A percentile compares a stretch with the other conserved stretches of the same genome.
These are phyloP conservation scores for Teratosphaeriaceae sp. DNA, from an alignment of 2,329 filamentous ascomycete species.

Conservation along the genomic window DNA sequence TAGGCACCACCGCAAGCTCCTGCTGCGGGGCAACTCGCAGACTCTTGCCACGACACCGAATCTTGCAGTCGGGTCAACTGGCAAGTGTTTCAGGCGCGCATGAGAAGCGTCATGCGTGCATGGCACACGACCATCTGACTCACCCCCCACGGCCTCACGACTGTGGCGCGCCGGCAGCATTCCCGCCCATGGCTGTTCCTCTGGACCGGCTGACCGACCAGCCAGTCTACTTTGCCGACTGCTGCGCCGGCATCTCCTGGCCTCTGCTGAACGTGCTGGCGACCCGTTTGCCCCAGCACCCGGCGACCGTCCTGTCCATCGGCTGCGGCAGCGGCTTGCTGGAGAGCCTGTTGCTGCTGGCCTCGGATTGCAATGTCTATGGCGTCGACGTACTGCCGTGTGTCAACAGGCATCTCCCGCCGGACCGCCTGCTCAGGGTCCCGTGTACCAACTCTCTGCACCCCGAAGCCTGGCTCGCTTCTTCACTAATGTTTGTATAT, in stretches of 20 bases:
- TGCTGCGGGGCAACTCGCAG: neutral
- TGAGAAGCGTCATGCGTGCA: no score
- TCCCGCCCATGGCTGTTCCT: conserved; percentile 4
- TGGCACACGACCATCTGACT: conserved; percentile 15
- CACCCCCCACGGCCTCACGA: conserved; percentile 5
- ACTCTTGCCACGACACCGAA: no score
- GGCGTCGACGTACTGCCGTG: conserved; percentile 45
- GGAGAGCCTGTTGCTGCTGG: conserved; percentile 38
- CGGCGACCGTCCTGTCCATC: conserved; percentile 29
- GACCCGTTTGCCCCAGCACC: conserved; percentile 12
- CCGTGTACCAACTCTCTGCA: conserved; percentile 39
- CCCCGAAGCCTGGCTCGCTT: conserved; percentile 35
- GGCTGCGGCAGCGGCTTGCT: conserved; percentile 48
- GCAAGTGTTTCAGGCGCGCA: conserved; percentile 8
- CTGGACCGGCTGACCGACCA: conserved; percentile 10
- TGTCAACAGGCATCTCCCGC: conserved; percentile 40
- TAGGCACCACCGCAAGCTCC: neutral
- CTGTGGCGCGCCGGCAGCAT: neutral
- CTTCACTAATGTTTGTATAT: conserved; percentile 49
- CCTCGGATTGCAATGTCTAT: conserved; percentile 31
- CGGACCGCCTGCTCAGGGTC: conserved; percentile 37
- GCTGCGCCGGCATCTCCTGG: conserved; percentile 21
- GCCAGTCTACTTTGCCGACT: conserved; percentile 17
- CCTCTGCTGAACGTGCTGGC: conserved; percentile 16
- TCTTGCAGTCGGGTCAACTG: neutral